A percentile compares a stretch with the other conserved stretches of the same genome.
Evolutionary conservation across 176 grass and related monocot genomes (phyloP).

Genomic region (Lolium perenne): DNA sequence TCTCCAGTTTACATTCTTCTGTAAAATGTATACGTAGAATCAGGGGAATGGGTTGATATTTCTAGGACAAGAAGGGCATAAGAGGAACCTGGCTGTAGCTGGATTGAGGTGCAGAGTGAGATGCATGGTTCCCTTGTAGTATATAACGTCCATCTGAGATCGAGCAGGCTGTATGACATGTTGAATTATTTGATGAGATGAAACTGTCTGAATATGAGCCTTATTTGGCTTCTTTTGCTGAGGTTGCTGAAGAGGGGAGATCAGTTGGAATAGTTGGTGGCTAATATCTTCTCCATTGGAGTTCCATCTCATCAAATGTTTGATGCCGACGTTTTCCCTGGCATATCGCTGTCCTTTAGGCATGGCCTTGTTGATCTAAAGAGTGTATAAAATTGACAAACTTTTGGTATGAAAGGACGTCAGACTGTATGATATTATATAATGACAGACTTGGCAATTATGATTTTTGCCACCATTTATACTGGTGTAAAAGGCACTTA

Average conservation of each 20-base stretch:
- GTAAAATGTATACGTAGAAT: slow-evolving; percentile 76
- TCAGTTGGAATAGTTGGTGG: slow-evolving; percentile 32
- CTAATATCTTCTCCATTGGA: slow-evolving; percentile 12
- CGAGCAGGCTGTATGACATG: slow-evolving; percentile 64
- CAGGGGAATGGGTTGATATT: slow-evolving; percentile 73
- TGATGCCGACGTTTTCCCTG: not conserved
- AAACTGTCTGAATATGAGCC: slow-evolving; percentile 59
- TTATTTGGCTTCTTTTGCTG: slow-evolving; percentile 43
- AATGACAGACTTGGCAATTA: slow-evolving; percentile 15
- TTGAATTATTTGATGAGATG: slow-evolving; percentile 79
- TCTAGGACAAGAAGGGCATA: slow-evolving; percentile 69
- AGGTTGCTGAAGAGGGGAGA: slow-evolving; percentile 52
- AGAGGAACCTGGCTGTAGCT: slow-evolving; percentile 94
- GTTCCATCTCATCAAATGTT: no score
- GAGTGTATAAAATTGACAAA: not conserved
- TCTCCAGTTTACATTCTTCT: slow-evolving; percentile 85
- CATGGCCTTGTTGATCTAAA: no score
- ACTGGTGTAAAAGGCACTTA: slow-evolving; percentile 8
- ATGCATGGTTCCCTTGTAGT: slow-evolving; percentile 81
- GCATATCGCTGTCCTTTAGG: not conserved
- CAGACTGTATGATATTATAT: slow-evolving; percentile 18
- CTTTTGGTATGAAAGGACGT: not conserved
- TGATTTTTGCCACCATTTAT: not conserved
- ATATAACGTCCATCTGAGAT: slow-evolving; percentile 69
- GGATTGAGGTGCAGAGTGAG: slow-evolving; percentile 80